phyloP scores from a whole-genome alignment of 2,329 filamentous ascomycete species.

The Microsporum audouinii region DNA sequence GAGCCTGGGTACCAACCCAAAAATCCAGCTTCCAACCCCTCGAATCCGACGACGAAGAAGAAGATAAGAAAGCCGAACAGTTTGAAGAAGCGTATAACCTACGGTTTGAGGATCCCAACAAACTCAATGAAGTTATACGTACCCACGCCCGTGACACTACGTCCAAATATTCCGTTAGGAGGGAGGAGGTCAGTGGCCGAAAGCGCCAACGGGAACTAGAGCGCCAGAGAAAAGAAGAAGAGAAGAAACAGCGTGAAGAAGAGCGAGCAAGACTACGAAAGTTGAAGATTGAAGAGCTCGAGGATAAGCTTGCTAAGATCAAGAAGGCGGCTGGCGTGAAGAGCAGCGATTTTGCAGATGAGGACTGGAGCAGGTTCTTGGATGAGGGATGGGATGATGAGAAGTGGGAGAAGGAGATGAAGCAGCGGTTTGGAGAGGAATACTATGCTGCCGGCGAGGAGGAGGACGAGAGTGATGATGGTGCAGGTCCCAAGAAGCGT shows the following conservation, averaged over 20 bases:
- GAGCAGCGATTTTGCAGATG: conserved; percentile 55
- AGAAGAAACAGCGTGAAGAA: conserved; percentile 61
- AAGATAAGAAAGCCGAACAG: conserved; percentile 63
- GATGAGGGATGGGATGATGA: conserved; percentile 82
- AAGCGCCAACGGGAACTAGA: conserved; percentile 71
- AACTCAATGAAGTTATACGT: conserved; percentile 74
- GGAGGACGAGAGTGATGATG: conserved; percentile 37
- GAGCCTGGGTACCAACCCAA: conserved; percentile 71
- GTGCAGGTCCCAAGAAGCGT: conserved; percentile 41
- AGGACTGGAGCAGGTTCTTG: conserved; percentile 74
- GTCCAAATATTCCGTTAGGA: conserved; percentile 68
- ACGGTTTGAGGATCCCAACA: conserved; percentile 83
- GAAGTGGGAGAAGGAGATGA: conserved; percentile 85
- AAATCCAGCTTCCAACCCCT: conserved; percentile 63
- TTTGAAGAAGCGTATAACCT: conserved; percentile 93
- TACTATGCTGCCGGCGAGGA: conserved; percentile 68
- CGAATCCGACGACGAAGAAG: conserved; percentile 79
- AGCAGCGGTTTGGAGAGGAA: conserved; percentile 71
- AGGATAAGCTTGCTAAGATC: conserved; percentile 76
- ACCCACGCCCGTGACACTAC: conserved; percentile 83
- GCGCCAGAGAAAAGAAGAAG: conserved; percentile 62
- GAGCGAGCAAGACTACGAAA: conserved; percentile 76
- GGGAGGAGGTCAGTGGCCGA: conserved; percentile 66
- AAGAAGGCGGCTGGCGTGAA: conserved; percentile 75
- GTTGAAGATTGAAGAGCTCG: conserved; percentile 81